Evolutionary conservation across 1,139 yeast species (phyloP), one percentile per base, ranked within the genome.

Genomic region (Hansenula sp.): DNA sequence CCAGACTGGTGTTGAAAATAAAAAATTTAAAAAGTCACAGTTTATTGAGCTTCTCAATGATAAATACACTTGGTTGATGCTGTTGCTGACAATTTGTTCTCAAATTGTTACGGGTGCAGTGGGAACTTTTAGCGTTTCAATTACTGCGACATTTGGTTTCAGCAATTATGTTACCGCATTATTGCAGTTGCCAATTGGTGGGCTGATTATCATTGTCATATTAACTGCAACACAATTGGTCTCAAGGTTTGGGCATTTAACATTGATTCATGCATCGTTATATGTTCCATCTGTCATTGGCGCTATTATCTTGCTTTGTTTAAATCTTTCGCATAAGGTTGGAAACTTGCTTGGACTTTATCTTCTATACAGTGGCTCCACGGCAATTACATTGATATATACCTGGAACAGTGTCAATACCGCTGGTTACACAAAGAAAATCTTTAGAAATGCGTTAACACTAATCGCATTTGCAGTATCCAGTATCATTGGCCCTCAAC

Each of bases 401-500:
- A 67, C 60, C 33, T 55, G 60, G 59, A 54, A 54, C 34, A 51
- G 58, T 47, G 53, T 71, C 40, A 84, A 84, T 55, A 76, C 80
- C 10, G 84, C 89, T 3, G 93, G 93, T 17, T 81, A 79, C 54
- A 81, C 89, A 15, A 84, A 84, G 62, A 79, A 82, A 59, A 65
- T 77, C 40, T 76, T 81, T 7, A 74, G 77, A 27, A 81, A 77
- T 59, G 85, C 85, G 1, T 57, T 79, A 28, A 72, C 74, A 33
- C 72, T 84, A 61, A 68, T 83, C 44, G 84, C 81, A 1, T 83
- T 79, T 56, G 79, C 86, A 54, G 74, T 76, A 93, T 25, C 84
- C 84, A 51, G 67, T 84, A 40, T n/a, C n/a, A 69, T 81, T 40
- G 91, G 91, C 0, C 90, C 93, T 3, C 89, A 82, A 59, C 72